phyloP scores from a whole-genome alignment of 768 basidiomycete genomes.

The Collybia sp. region DNA sequence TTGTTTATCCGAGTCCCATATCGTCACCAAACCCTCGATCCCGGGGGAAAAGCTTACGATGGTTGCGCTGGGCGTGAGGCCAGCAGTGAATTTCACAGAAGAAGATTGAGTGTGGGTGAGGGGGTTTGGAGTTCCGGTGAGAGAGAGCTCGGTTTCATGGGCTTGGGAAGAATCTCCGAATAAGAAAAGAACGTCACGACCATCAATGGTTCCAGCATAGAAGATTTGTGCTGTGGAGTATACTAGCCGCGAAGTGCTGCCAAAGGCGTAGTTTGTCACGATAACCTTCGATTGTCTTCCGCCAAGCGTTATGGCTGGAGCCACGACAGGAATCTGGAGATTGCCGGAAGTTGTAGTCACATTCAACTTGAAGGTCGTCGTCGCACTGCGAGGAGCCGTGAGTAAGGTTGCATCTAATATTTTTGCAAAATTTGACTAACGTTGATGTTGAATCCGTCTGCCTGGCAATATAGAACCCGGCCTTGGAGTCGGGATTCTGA shows the following conservation, averaged over 20 bases:
- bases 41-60: slow-evolving; percentile 55
- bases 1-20: slow-evolving; percentile 65
- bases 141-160: slow-evolving; percentile 46
- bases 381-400: slow-evolving; percentile 27
- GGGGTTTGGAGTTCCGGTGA: slow-evolving; percentile 43
- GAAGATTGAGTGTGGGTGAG: slow-evolving; percentile 19
- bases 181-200: slow-evolving; percentile 59
- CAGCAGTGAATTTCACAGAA: slow-evolving; percentile 23
- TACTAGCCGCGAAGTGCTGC: slow-evolving; percentile 44
- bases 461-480: slow-evolving; percentile 68
- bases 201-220: slow-evolving; percentile 58
- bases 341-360: slow-evolving; percentile 48
- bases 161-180: slow-evolving; percentile 51
- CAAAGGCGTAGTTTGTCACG: slow-evolving; percentile 70
- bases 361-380: slow-evolving; percentile 53
- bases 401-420: background rate
- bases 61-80: slow-evolving; percentile 21
- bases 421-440: slow-evolving; percentile 33
- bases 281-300: slow-evolving; percentile 76
- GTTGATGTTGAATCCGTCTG: slow-evolving; percentile 64
- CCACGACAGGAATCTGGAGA: slow-evolving; percentile 53
- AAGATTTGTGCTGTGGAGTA: slow-evolving; percentile 77
- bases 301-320: slow-evolving; percentile 47
- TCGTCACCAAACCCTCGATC: slow-evolving; percentile 49
- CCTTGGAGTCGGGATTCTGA: slow-evolving; percentile 59